These are phyloP conservation scores for Linum trigynum DNA, from an alignment of 345 rosid species.

Conservation along the genomic window DNA sequence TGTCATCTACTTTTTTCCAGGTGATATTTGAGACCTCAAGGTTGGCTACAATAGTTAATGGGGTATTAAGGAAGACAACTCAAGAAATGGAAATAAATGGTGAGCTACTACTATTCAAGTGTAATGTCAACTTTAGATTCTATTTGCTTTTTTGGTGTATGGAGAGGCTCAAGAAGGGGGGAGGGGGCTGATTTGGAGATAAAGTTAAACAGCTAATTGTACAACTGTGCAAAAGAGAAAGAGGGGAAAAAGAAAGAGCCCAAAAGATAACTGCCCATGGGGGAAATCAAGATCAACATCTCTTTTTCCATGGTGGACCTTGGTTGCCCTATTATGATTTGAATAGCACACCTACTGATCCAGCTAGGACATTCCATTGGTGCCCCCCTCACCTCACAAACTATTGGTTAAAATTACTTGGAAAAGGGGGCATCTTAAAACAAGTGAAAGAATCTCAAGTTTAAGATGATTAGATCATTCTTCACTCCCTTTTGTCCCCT, in stretches of 20 bases:
- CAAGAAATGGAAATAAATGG: constrained; percentile 57
- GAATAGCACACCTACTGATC: constrained; percentile 2
- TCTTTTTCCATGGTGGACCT: not conserved
- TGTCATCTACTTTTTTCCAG: constrained; percentile 19
- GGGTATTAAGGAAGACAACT: constrained; percentile 71
- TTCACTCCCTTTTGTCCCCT: no score
- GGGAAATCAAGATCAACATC: not conserved
- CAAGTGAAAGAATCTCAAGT: no score
- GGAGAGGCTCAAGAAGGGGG: not conserved
- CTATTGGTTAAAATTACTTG: no score
- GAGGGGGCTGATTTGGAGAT: not conserved
- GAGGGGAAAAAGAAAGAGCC: not conserved
- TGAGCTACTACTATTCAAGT: constrained; percentile 1
- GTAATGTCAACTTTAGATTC: not conserved
- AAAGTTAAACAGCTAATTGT: not conserved
- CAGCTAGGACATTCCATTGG: constrained; percentile 2
- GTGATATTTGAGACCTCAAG: constrained; percentile 73
- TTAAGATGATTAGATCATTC: no score
- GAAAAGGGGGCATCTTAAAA: no score
- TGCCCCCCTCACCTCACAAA: not conserved
- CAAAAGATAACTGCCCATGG: not conserved
- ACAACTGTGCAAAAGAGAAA: not conserved
- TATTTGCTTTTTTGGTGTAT: not conserved
- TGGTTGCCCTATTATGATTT: not conserved
- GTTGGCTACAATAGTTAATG: constrained; percentile 71